Percentiles rank a stretch among this genome's conserved stretches.
phyloP scores from a whole-genome alignment of 352 stramenopile species.

The Pythium utonaiense region DNA sequence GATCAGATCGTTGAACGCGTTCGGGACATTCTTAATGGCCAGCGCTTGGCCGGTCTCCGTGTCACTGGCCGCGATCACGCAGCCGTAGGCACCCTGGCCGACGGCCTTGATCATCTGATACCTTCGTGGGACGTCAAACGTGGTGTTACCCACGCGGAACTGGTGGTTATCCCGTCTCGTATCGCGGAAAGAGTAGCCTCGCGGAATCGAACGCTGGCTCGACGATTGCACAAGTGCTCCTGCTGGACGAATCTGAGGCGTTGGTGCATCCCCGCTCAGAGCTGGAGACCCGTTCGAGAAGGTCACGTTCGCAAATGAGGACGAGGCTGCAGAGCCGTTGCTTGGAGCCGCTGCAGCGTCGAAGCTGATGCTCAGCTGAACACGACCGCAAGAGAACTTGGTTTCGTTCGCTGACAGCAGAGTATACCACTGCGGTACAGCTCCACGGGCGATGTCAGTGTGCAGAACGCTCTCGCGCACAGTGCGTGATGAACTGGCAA shows the following conservation, averaged over 20 bases:
- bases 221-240: conserved; percentile 39
- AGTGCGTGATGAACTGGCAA: conserved; percentile 76
- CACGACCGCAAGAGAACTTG: conserved; percentile 79
- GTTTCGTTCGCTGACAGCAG: conserved; percentile 78
- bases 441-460: conserved; percentile 77
- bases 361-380: conserved; percentile 86
- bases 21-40: conserved; percentile 96
- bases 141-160: conserved; percentile 85
- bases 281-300: conserved; percentile 26
- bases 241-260: conserved; percentile 44
- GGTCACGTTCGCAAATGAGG: conserved; percentile 2
- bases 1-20: conserved; percentile 88
- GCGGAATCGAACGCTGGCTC: conserved; percentile 58
- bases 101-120: conserved; percentile 90
- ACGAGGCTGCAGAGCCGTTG: not conserved
- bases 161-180: conserved; percentile 84
- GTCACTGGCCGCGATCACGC: conserved; percentile 87
- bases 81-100: conserved; percentile 90
- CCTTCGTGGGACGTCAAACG: conserved; percentile 78
- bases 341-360: conserved; percentile 35
- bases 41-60: conserved; percentile 86
- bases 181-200: conserved; percentile 81
- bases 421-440: conserved; percentile 85
- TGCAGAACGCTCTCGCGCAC: conserved; percentile 82
- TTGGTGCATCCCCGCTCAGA: conserved; percentile 49